A percentile compares a stretch with the other conserved stretches of the same genome.
phyloP scores from a whole-genome alignment of 1,139 yeast genomes.

The Scheffersomyces parashehatae region DNA sequence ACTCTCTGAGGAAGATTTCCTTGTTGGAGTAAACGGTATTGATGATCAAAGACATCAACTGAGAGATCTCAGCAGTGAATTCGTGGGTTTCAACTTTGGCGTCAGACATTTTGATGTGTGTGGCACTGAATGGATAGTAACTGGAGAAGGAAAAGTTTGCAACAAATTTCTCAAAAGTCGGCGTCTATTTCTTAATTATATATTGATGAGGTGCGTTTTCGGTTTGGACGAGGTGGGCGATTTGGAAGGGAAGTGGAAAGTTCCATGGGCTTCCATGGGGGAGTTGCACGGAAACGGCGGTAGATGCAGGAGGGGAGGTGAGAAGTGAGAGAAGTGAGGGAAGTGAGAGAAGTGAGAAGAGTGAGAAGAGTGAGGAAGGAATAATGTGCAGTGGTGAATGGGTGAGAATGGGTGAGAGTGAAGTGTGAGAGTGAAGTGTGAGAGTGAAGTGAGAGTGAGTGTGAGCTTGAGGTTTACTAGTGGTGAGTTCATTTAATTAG shows the following conservation, averaged over 20 bases:
- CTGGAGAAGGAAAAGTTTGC: no score
- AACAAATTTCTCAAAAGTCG: slow-evolving; percentile 2
- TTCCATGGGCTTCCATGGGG: slow-evolving; percentile 37
- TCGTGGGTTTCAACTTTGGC: slow-evolving; percentile 78
- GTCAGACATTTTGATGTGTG: slow-evolving; percentile 48
- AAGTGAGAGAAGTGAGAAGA: no score
- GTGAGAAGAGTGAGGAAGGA: neutral
- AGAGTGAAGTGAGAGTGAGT: no score
- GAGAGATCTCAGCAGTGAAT: slow-evolving; percentile 99
- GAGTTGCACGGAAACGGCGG: slow-evolving; percentile 4
- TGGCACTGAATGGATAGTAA: neutral
- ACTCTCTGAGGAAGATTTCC: slow-evolving; percentile 98
- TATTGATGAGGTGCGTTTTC: neutral
- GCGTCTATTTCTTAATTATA: slow-evolving; percentile 1
- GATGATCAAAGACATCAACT: slow-evolving; percentile 99
- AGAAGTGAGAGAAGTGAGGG: no score
- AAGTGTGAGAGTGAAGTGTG: no score
- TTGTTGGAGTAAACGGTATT: slow-evolving; percentile 99
- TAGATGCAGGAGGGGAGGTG: no score
- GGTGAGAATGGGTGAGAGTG: neutral
- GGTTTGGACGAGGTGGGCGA: slow-evolving; percentile 5
- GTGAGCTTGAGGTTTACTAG: no score
- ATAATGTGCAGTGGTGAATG: neutral
- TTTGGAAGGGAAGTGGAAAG: slow-evolving; percentile 17
- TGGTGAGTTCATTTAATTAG: no score